Percentiles rank a stretch among this genome's conserved stretches.
These are phyloP conservation scores for Gomphus sp. DNA, from an alignment of 1,284 basidiomycete species.

Conservation along the genomic window DNA sequence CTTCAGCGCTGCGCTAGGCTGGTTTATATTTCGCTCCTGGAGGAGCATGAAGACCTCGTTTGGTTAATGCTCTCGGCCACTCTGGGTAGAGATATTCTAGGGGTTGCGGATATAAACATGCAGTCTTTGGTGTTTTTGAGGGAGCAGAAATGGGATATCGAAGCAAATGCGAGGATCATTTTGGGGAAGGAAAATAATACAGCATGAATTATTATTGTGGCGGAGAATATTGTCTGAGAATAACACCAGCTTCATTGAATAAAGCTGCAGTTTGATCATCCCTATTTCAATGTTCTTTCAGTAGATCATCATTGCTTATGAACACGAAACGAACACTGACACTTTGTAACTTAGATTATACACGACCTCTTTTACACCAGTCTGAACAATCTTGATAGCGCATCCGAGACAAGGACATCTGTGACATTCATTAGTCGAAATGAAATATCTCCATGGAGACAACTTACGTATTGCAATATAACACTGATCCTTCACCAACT, in stretches of 20 bases:
- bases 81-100: slow-evolving; percentile 26
- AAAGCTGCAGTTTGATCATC: slow-evolving; percentile 75
- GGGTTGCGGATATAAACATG: slow-evolving; percentile 3
- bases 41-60: slow-evolving; percentile 67
- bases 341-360: slow-evolving; percentile 96
- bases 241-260: slow-evolving; percentile 71
- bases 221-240: slow-evolving; percentile 56
- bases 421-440: slow-evolving; percentile 7
- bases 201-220: slow-evolving; percentile 14
- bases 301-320: background rate
- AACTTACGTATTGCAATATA: slow-evolving; percentile 78
- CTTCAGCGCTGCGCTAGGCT: slow-evolving; percentile 56
- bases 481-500: slow-evolving; percentile 70
- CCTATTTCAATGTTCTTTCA: slow-evolving; percentile 27
- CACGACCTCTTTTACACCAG: slow-evolving; percentile 87
- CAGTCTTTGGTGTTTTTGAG: slow-evolving; percentile 37
- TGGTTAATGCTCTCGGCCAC: slow-evolving; percentile 70
- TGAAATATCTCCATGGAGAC: slow-evolving; percentile 45
- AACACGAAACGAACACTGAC: slow-evolving; percentile 40
- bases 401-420: slow-evolving; percentile 97
- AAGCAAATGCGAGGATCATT: slow-evolving; percentile 40
- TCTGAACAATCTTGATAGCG: slow-evolving; percentile 96
- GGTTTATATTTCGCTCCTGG: slow-evolving; percentile 53
- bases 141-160: slow-evolving; percentile 52
- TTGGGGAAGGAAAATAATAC: slow-evolving; percentile 3